Evolutionary conservation across 2,329 filamentous ascomycete genomes (phyloP), one percentile per base, ranked within the genome.

Genomic region (Fusarium pseudoanthophilum): DNA sequence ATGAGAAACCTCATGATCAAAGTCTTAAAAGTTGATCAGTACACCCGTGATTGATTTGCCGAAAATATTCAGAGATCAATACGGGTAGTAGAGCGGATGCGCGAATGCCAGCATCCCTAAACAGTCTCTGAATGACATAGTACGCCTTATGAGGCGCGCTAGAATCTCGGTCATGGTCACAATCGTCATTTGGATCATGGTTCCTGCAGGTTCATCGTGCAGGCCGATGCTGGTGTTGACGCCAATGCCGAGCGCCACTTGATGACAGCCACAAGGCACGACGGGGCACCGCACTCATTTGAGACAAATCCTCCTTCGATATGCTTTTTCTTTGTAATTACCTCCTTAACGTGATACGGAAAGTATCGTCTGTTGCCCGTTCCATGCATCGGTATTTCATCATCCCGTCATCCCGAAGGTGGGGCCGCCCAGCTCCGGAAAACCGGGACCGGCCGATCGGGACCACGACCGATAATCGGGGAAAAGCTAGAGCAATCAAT

Each of bases 181-280:
- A 34, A 11, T n/a, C 24, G 20, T 40, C 20, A 24, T 39, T 32
- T 2, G 21, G 45, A 42, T 26, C 32, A 28, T 48, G 28, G 51
- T 64, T 60, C 43, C 67, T 60, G 28, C 71, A 30, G 52, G 46
- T 64, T 72, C 67, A 61, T 61, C 40, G 36, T 51, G 52, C 57
- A 67, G 67, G 36, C 39, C 39, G 36, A 46, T 46, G 11, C 48
- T 32, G 30, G 16, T 58, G n/a, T 36, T 18, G n/a, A 36, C 30
- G 53, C 14, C 20, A 26, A 57, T 64, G 56, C 57, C 52, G 40
- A 34, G n/a, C 48, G 39, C 49, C 70, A 40, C 46, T 26, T 10
- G 18, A 20, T 28, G 36, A 40, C 34, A 52, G 34, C 34, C 24
- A 28, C 26, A 8, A 28, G 21, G 24, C 5, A 18, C 36, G 32